Evolutionary conservation across 441 rosid species (phyloP).

Genomic region (Euphorbia corollata): DNA sequence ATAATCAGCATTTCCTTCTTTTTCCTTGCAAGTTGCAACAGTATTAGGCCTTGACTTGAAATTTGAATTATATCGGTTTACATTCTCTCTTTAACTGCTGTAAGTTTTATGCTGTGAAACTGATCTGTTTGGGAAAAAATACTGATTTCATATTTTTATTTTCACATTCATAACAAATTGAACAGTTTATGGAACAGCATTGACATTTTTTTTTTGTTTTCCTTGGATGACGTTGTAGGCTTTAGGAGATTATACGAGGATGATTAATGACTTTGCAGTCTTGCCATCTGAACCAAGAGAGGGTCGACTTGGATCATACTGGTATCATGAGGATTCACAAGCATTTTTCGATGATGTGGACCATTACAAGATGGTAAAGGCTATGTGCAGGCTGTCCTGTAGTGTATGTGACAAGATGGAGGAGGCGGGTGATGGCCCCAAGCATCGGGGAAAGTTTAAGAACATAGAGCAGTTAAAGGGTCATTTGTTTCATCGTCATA

Average conservation of each 20-base stretch:
- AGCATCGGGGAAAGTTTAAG: slow-evolving; percentile 51
- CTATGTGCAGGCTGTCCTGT: slow-evolving; percentile 92
- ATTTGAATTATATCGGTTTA: background rate
- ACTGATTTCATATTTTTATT: background rate
- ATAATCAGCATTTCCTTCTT: background rate
- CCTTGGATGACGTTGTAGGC: slow-evolving; percentile 44
- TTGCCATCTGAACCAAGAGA: slow-evolving; percentile 72
- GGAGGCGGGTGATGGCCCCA: slow-evolving; percentile 49
- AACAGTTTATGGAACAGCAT: background rate
- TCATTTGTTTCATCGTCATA: slow-evolving; percentile 79
- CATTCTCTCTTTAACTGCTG: background rate
- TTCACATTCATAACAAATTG: background rate
- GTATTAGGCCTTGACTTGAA: background rate
- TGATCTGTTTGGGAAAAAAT: background rate
- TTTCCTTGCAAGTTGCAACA: background rate
- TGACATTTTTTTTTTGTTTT: background rate
- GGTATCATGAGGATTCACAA: slow-evolving; percentile 79
- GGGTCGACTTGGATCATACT: slow-evolving; percentile 61
- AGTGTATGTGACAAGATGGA: slow-evolving; percentile 69
- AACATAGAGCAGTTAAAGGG: slow-evolving; percentile 83
- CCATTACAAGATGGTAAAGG: slow-evolving; percentile 90
- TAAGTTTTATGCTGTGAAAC: background rate
- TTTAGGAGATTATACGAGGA: slow-evolving; percentile 79
- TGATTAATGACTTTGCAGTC: slow-evolving; percentile 74
- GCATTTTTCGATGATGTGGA: slow-evolving; percentile 82